Evolutionary conservation across 805 yeast species (phyloP).

Genomic region (Sugiyamaella lignohabitans): DNA sequence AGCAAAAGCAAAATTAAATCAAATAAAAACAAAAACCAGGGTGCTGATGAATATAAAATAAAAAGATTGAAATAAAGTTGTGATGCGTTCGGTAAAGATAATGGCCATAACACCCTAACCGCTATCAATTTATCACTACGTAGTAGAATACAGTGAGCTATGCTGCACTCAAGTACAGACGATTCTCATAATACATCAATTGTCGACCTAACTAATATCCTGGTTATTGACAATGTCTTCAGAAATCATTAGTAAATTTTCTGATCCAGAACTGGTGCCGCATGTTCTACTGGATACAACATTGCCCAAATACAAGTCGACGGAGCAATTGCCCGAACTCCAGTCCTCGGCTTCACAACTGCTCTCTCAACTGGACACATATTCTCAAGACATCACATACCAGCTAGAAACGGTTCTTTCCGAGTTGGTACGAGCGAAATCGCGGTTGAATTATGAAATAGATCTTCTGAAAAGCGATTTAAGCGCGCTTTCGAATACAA

Average conservation of each 20-base stretch:
- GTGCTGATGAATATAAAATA: too few relatives aligned
- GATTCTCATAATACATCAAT: too few relatives aligned
- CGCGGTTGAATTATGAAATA: slow-evolving; percentile 29
- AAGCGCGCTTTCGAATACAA: slow-evolving; percentile 18
- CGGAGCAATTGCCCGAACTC: slow-evolving; percentile 21
- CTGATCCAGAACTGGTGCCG: slow-evolving; percentile 26
- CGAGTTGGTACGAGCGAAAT: slow-evolving; percentile 23
- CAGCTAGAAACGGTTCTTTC: slow-evolving; percentile 24
- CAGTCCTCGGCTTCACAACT: slow-evolving; percentile 27
- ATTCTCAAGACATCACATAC: slow-evolving; percentile 26
- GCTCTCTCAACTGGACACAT: slow-evolving; percentile 28
- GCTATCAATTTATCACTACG: too few relatives aligned
- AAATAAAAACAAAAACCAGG: too few relatives aligned
- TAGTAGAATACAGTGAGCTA: too few relatives aligned
- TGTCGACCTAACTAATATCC: too few relatives aligned
- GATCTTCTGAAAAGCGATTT: slow-evolving; percentile 30
- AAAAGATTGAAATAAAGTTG: too few relatives aligned
- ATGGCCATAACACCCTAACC: too few relatives aligned
- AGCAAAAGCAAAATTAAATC: too few relatives aligned
- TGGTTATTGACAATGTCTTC: too few relatives aligned
- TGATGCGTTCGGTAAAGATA: too few relatives aligned
- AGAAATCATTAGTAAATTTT: slow-evolving; percentile 13
- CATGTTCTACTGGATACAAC: slow-evolving; percentile 24
- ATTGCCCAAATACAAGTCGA: slow-evolving; percentile 15
- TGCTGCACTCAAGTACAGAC: too few relatives aligned